Conservation (phyloP, 371 early-diverging fungal genomes). For the Dinochytrium kinnereticum region DNA sequence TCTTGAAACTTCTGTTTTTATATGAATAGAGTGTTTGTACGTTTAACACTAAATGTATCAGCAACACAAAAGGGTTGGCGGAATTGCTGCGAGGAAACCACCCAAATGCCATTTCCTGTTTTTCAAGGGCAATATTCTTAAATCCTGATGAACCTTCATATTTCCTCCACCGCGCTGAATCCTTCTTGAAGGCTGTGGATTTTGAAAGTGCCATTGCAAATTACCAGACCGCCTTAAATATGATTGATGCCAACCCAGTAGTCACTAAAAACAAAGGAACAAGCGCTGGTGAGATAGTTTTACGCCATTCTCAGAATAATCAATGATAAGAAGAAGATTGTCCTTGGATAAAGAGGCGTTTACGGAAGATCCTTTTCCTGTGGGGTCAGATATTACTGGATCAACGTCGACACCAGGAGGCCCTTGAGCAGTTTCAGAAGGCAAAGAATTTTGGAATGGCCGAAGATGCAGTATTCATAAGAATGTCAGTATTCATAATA, state of each 20-base stretch:
- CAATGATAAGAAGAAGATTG: constrained; percentile 17
- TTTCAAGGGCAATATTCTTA: constrained; percentile 43
- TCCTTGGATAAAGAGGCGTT: constrained; percentile 19
- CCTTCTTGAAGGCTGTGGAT: constrained; percentile 37
- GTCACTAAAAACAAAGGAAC: constrained; percentile 7
- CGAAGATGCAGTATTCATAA: constrained; percentile 29
- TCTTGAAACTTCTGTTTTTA: too few species aligned
- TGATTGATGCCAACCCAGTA: not conserved
- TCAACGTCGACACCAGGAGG: constrained; percentile 33
- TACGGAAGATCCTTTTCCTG: constrained; percentile 36
- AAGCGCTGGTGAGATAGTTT: too few species aligned
- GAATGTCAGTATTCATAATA: constrained; percentile 30
- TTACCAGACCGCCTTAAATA: not conserved
- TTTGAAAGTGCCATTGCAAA: constrained; percentile 39
- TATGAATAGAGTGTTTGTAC: too few species aligned
- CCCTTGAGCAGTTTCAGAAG: constrained; percentile 25
- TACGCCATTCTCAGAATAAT: too few species aligned
- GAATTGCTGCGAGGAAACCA: not conserved
- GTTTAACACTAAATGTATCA: too few species aligned
- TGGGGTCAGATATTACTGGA: constrained; percentile 53
- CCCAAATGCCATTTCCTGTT: constrained; percentile 28
- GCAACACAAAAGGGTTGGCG: not conserved
- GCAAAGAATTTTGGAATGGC: constrained; percentile 25
- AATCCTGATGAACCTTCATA: constrained; percentile 40
- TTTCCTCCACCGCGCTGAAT: constrained; percentile 45